Base-by-base conservation (phyloP, 2,329 filamentous ascomycete species). In the Neofusicoccum sp. region DNA sequence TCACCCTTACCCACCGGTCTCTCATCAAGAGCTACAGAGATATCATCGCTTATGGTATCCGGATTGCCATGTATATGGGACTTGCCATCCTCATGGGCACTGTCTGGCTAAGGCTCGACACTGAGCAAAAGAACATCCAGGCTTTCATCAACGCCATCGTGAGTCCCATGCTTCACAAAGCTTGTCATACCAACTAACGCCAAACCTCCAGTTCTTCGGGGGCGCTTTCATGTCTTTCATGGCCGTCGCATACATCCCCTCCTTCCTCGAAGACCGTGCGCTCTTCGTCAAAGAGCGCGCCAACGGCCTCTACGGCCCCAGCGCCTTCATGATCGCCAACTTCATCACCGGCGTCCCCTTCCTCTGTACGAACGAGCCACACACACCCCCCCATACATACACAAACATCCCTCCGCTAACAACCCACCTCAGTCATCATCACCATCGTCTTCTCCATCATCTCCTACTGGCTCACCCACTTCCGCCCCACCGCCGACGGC, bases 81-180 rank as follows among this genome's bases (percentile, higher is more conserved):
- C 80, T 96, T 14, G 90, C 90, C 1, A 84, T 95, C 66, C 88
- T 95, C 84, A 92, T 93, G 88, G 91, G 91, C 4, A 96, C 91
- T 0, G 89, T 96, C 11, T 96, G 90, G 87, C 77, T 96, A 12
- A 85, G 91, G 5, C 80, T 96, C 2, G 76, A 82, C 3, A 81
- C 87, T 0, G 77, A 81, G 0, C 91, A 96, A 70, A 78, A 82
- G 60, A 88, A 89, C 62, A 93, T 96, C 66, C 88, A 91, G 67
- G 86, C 90, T 0, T 89, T 90, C 68, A 91, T 87, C 73, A 96
- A 96, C 71, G 89, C 90, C 49, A 89, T 96, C 68, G 43, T 59
- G 33, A 48, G 56, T 6, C 2, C 16, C 0, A 1, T 3, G 4
- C 24, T 8, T 31, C 9, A 1, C 5, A 6, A 4, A 69, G 79